Evolutionary conservation across 208 protist species (phyloP).

Genomic region (Vickermania ingenoplastis): DNA sequence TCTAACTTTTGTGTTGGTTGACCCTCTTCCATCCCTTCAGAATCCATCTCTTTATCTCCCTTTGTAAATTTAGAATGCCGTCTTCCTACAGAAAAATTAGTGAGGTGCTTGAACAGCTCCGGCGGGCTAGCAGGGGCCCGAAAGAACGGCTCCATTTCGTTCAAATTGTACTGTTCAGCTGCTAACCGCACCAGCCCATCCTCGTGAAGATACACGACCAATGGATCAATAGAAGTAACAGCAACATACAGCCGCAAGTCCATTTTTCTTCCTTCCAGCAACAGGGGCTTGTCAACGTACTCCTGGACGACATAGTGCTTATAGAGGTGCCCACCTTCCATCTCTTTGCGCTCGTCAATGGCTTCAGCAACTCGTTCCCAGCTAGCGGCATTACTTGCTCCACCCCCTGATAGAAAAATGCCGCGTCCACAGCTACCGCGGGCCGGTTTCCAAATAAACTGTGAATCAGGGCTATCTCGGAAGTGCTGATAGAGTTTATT

Average conservation of each 20-base stretch:
- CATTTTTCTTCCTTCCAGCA: constrained; percentile 92
- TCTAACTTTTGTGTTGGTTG: neutral
- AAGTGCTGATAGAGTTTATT: constrained; percentile 33
- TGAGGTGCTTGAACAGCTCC: constrained; percentile 80
- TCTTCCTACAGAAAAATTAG: constrained; percentile 87
- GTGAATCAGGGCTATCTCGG: constrained; percentile 12
- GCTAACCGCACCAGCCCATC: constrained; percentile 92
- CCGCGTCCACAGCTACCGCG: constrained; percentile 84
- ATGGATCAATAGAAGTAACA: constrained; percentile 84
- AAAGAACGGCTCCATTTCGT: neutral
- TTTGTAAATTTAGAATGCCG: constrained; percentile 15
- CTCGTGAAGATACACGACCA: constrained; percentile 84
- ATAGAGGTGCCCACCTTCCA: constrained; percentile 8
- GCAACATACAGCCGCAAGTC: constrained; percentile 93
- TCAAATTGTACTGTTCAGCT: constrained; percentile 73
- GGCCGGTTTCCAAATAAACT: constrained; percentile 87
- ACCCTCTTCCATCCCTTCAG: neutral
- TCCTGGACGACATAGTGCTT: constrained; percentile 87
- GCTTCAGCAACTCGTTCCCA: constrained; percentile 44
- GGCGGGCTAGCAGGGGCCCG: neutral
- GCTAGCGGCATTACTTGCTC: constrained; percentile 15
- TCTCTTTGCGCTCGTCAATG: constrained; percentile 33
- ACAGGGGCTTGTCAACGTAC: constrained; percentile 89
- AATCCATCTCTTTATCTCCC: neutral
- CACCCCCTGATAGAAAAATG: constrained; percentile 64